Evolutionary conservation across 306 rosid genomes (phyloP), one percentile per base, ranked within the genome.

Genomic region (Fragaria ananassa): DNA sequence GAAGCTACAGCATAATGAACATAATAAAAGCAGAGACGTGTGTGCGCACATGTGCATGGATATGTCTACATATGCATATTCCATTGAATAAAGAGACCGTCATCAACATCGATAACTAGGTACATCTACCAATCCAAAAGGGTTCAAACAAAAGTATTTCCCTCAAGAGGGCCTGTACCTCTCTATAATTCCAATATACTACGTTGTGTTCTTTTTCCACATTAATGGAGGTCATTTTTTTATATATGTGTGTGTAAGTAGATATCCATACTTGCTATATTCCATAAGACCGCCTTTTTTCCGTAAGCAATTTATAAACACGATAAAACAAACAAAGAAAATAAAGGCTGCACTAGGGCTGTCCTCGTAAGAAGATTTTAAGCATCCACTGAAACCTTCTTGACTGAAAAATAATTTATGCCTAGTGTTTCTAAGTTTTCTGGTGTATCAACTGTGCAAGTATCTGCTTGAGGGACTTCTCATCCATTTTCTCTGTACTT

Each of bases 1-100:
- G 37, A 42, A 72, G 53, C 64, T 3, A 58, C 42, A 56, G 68
- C 58, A 74, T 53, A 49, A 45, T 60, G 51, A 80, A 74, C 64
- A 78, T 70, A 60, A 70, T 62, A 74, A 42, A 68, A 4, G 31
- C 21, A 21, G 5, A 3, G 23, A 60, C 41, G 25, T 72, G 15
- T 14, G 51, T 56, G 14, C 1, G 8, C 56, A 14, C 6, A 7
- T 37, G 49, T 72, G 21, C 4, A 14, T 47, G 8, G 34, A 46
- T 13, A 46, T 46, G 27, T 39, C 27, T 23, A 19, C 10, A 39
- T 35, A 35, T 42, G 45, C 10, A 64, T 37, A 34, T 35, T 10
- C 10, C 63, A 21, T 2, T 57, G 3, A 57, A 57, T 53, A 57
- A 10, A 29, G 34, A 57, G 63, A 57, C 31, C 0, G 7, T 57